Evolutionary conservation across 768 basidiomycete species (phyloP), one percentile per base, ranked within the genome.

Genomic region (Epithele typhae): DNA sequence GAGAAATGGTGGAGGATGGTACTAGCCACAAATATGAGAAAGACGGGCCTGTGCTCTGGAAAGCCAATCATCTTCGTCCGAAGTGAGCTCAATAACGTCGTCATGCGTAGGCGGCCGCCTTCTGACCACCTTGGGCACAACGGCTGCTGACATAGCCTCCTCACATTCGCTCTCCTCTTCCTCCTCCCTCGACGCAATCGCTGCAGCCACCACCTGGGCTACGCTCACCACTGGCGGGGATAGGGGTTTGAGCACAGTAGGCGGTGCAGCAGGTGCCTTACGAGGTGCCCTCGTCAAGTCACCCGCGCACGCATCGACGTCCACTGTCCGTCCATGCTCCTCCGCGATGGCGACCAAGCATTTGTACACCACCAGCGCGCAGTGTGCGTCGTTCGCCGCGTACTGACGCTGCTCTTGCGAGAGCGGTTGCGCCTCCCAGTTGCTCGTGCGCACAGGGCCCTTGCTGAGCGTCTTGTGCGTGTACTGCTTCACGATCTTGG

Each of bases 311-410:
- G 33, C 4, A 45, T 42, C 10, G 48, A 36, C 12, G 11, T 55
- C 46, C 33, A 70, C 34, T 22, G 40, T 40, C 23, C 49, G 52
- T 18, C 53, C 50, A 10, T 54, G 32, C 15, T 55, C 43, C 15
- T 48, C 37, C 1, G 71, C 71, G 4, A 70, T 64, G 3, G 46
- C 54, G 19, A 64, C 38, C n/a, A 78, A 42, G 32, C 50, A 59
- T 17, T 66, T 63, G 54, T 74, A 72, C 17, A 77, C 69, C 57
- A 68, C 64, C 12, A 78, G 58, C 4, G 70, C 72, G 35, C 68
- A 72, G 48, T 78, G 68, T 35, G 69, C 73, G 46, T 78, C 76
- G 49, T 78, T 78, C 0, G 76, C 76, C 2, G 76, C 76, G 49
- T 78, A 76, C 49, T 65, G 58, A 22, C 69, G 45, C 62, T 76